Base-by-base conservation (phyloP, 1,284 basidiomycete genomes). In the Taiwanofungus camphoratus region DNA sequence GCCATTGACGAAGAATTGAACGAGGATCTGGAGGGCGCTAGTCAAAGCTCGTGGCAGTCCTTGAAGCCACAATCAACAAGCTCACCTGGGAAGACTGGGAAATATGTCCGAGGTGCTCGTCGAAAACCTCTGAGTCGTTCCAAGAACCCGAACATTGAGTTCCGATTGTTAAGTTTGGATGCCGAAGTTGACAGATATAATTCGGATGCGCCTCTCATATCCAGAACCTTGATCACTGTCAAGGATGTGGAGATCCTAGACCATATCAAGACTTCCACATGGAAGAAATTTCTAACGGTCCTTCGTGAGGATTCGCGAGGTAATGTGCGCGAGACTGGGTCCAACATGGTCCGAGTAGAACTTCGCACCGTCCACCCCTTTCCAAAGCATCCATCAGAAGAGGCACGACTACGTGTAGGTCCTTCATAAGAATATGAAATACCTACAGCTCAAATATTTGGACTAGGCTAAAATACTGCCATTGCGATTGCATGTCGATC, bases 181-280 rank as follows among this genome's bases (percentile, higher is more conserved):
- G 77, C 79, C 3, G 82, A 88, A 49, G 63, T 88, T 11, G 81
- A 88, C 57, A 66, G 80, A 40, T 89, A 83, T 56, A 64, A 63
- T 2, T 70, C 76, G 4, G 70, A 73, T 18, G 73, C 77, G 45
- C 66, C 73, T 1, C 65, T 84, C 16, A 75, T 82, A 13, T 86
- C 84, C 4, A 72, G 84, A 44, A 72, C 77, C 3, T 70, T 91
- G 41, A 72, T 77, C 3, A 81, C 81, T 20, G 68, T 87, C 45
- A 74, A 68, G 46, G 77, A 90, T 52, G 56, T 92, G 36, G 92
- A 96, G 63, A 96, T 99, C 50, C 69, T 98, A 41, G 95, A 99
- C 66, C 93, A 97, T 59, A 92, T 99, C 72, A 93, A 92, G 70
- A 94, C 94, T 0, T 97, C 94, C 8, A 98, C 95, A 0, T 99